Base-by-base conservation (phyloP, 352 stramenopile species). In the Pythium periplocum region DNA sequence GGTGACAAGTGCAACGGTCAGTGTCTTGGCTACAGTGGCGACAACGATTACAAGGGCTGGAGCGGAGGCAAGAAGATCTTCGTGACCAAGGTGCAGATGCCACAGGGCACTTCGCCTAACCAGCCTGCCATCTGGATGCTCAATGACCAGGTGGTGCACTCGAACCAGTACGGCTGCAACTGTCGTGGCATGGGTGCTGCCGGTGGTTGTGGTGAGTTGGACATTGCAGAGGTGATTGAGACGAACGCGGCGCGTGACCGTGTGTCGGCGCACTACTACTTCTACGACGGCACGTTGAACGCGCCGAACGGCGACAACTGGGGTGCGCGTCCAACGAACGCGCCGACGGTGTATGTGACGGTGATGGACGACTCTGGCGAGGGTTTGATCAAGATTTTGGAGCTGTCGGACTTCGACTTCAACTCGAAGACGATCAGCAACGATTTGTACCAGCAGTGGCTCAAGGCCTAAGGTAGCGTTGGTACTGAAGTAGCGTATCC, bases 51-150 rank as follows among this genome's bases (percentile, higher is more conserved):
- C 57, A 74, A 86, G 51, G 81, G 81, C 53, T 89, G 81, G 81
- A 51, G 73, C 43, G 70, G 78, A n/a, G 74, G 78, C 55, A 81
- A 79, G 62, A 91, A 87, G 61, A 75, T 91, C 70, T 91, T 91
- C 48, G 72, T 83, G 53, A 83, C 77, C 44, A 87, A 82, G 66
- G 72, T 86, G 32, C 66, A 66, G 53, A 86, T 90, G 75, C 75
- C 69, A 0, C 65, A 49, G 4, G 73, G 74, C 11, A 46, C 38
- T 10, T 53, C 59, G 4, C 71, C 70, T 0, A 81, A 87, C 73
- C 66, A 71, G 30, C 79, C 76, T 6, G 79, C 74, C 4, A 84
- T 90, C 53, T 90, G 79, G 79, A 82, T 87, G 65, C 69, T 90
- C 26, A 87, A 87, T 56, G 75, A 74, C 6, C 79, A 87, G 66